Base-by-base conservation (phyloP, 2,329 filamentous ascomycete genomes). In the Aspergillus sp. region DNA sequence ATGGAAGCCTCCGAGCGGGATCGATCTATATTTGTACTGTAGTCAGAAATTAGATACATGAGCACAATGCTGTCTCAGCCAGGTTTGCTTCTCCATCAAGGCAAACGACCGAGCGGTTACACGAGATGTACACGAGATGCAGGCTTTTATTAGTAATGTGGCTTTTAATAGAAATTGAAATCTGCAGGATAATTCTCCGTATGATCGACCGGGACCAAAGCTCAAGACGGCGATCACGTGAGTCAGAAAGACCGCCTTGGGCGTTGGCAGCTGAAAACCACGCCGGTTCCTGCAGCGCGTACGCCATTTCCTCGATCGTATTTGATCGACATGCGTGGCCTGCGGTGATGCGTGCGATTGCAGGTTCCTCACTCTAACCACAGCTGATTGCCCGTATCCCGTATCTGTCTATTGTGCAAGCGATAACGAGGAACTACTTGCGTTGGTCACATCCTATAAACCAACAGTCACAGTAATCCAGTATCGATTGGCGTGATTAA, bases 281-380 rank as follows among this genome's bases (percentile, higher is more conserved):
- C 53, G 54, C 51, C 51, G 51, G 66, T 68, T 67, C 65, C 65
- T 69, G 66, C 66, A 67, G 62, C 56, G 45, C 41, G 47, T 47
- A 16, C 50, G 45, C 44, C 24, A 17, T 55, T 44, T 17, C 14
- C 43, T 50, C 55, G 58, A 60, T 58, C 57, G 60, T 59, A 59
- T 55, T 47, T 45, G 52, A 55, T 57, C 54, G 41, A 47, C 41
- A 51, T 17, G 32, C 32, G 44, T 14, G 22, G 40, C 44, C 26
- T 36, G 48, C 48, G 32, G 19, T 10, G 14, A 14, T 36, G 26
- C 45, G n/a, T 17, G 41, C 13, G 36, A 26, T 53, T 47, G 51
- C 48, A 45, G 43, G 24, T 46, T 45, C 14, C 32, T 20, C 40
- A 16, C 14, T 17, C 7, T 38, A 13, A 38, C 13, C 6, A 30